These are phyloP conservation scores for Epichloe sibirici DNA, from an alignment of 2,329 filamentous ascomycete species.

Conservation along the genomic window DNA sequence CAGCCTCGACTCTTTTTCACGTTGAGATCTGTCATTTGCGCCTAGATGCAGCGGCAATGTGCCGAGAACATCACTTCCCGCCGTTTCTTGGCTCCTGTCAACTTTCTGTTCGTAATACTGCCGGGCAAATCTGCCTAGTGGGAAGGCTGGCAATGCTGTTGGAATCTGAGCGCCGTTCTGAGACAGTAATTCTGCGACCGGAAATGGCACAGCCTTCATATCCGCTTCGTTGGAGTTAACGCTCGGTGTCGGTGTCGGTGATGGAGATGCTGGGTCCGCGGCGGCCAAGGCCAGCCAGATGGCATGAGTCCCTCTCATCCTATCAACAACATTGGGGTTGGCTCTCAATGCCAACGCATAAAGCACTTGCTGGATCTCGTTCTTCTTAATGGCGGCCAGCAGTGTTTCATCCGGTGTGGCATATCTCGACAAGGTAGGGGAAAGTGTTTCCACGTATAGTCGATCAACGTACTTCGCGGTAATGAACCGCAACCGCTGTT, in stretches of 20 bases:
- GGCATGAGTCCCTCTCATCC: slow-evolving; percentile 75
- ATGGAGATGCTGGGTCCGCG: slow-evolving; percentile 77
- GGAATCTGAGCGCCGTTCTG: slow-evolving; percentile 93
- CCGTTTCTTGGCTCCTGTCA: slow-evolving; percentile 32
- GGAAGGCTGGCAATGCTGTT: slow-evolving; percentile 61
- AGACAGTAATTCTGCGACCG: slow-evolving; percentile 78
- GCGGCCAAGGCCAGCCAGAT: slow-evolving; percentile 86
- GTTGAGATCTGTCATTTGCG: slow-evolving; percentile 37
- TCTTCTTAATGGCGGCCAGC: slow-evolving; percentile 86
- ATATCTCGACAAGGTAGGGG: slow-evolving; percentile 62
- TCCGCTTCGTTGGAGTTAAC: slow-evolving; percentile 30
- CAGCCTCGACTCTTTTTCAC: slow-evolving; percentile 55
- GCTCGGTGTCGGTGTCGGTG: slow-evolving; percentile 32
- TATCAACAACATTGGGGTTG: slow-evolving; percentile 78
- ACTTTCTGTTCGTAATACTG: slow-evolving; percentile 75
- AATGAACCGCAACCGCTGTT: slow-evolving; percentile 89
- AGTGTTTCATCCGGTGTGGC: slow-evolving; percentile 75
- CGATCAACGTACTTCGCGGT: slow-evolving; percentile 87
- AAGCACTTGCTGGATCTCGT: slow-evolving; percentile 86
- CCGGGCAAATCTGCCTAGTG: slow-evolving; percentile 67
- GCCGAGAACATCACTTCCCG: slow-evolving; percentile 41
- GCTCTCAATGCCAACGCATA: slow-evolving; percentile 79
- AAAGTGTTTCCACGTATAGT: slow-evolving; percentile 68
- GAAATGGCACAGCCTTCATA: slow-evolving; percentile 56
- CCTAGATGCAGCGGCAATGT: slow-evolving; percentile 41